These are phyloP conservation scores for Fusarium sacchari DNA, from an alignment of 2,329 filamentous ascomycete genomes.

Conservation along the genomic window DNA sequence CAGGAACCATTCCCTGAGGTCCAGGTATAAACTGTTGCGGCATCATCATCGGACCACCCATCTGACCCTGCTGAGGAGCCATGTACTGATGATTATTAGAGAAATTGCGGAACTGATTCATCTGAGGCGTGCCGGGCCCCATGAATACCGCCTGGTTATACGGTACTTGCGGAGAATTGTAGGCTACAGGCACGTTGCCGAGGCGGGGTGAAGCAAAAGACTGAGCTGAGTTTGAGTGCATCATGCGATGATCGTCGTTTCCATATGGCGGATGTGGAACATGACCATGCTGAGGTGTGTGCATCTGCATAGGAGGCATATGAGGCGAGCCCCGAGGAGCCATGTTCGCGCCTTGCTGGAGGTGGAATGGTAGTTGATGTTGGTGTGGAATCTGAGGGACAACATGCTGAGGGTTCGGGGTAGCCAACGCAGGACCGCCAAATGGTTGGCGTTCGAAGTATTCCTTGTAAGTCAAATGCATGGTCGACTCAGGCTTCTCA, in stretches of 20 bases:
- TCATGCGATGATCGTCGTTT: slow-evolving; percentile 88
- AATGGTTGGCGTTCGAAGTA: slow-evolving; percentile 78
- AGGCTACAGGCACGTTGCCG: slow-evolving; percentile 74
- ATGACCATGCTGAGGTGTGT: slow-evolving; percentile 76
- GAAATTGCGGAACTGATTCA: slow-evolving; percentile 75
- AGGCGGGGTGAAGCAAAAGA: slow-evolving; percentile 88
- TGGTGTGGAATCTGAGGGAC: slow-evolving; percentile 81
- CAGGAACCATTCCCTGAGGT: slow-evolving; percentile 74
- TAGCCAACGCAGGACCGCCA: slow-evolving; percentile 67
- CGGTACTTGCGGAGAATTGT: slow-evolving; percentile 75
- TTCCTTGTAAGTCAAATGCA: slow-evolving; percentile 76
- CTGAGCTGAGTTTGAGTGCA: slow-evolving; percentile 83
- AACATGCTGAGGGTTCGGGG: slow-evolving; percentile 74
- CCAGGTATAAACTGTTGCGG: slow-evolving; percentile 79
- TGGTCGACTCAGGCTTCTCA: slow-evolving; percentile 74
- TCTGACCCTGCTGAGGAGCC: slow-evolving; percentile 73
- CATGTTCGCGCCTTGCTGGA: slow-evolving; percentile 77
- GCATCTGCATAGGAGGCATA: slow-evolving; percentile 81
- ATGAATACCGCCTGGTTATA: slow-evolving; percentile 80
- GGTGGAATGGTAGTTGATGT: slow-evolving; percentile 83
- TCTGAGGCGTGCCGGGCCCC: slow-evolving; percentile 74
- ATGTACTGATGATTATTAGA: slow-evolving; percentile 78
- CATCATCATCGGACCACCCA: slow-evolving; percentile 86
- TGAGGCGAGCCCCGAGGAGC: slow-evolving; percentile 76
- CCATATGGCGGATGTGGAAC: slow-evolving; percentile 73